Conservation (phyloP, 371 early-diverging fungal species). For the Mucor irregularis region DNA sequence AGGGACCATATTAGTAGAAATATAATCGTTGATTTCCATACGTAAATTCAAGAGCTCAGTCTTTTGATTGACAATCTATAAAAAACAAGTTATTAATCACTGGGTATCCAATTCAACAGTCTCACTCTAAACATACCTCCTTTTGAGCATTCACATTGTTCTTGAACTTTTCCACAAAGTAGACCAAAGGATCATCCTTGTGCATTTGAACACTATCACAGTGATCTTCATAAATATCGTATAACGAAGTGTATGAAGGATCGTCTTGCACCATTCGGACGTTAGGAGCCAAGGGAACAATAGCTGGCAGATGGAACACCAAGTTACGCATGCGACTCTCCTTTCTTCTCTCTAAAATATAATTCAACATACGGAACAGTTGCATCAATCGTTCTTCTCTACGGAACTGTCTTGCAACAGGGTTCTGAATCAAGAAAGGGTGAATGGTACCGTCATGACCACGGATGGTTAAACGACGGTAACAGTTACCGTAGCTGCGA, state of each 20-base stretch:
- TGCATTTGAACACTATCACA: constrained; percentile 67
- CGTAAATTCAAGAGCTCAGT: constrained; percentile 73
- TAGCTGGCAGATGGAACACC: constrained; percentile 87
- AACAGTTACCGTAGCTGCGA: constrained; percentile 75
- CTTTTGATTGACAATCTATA: constrained; percentile 46
- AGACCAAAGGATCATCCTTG: constrained; percentile 82
- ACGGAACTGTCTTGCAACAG: constrained; percentile 81
- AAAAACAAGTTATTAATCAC: not conserved
- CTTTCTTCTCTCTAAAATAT: constrained; percentile 74
- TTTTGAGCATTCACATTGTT: constrained; percentile 46
- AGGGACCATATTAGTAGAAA: constrained; percentile 78
- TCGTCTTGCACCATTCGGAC: constrained; percentile 94
- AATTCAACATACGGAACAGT: constrained; percentile 87
- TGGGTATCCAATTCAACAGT: no score
- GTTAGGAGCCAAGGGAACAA: constrained; percentile 90
- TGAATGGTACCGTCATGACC: constrained; percentile 90
- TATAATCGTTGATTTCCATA: constrained; percentile 82
- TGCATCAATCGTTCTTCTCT: constrained; percentile 95
- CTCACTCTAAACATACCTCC: constrained; percentile 30
- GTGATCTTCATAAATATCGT: constrained; percentile 87
- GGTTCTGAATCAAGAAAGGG: constrained; percentile 92
- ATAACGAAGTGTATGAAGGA: constrained; percentile 80
- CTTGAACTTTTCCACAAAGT: constrained; percentile 67
- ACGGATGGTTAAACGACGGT: constrained; percentile 81
- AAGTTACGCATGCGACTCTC: constrained; percentile 82